Conservation (phyloP, 257 asterid genomes). For the Ligustrum vulgare region DNA sequence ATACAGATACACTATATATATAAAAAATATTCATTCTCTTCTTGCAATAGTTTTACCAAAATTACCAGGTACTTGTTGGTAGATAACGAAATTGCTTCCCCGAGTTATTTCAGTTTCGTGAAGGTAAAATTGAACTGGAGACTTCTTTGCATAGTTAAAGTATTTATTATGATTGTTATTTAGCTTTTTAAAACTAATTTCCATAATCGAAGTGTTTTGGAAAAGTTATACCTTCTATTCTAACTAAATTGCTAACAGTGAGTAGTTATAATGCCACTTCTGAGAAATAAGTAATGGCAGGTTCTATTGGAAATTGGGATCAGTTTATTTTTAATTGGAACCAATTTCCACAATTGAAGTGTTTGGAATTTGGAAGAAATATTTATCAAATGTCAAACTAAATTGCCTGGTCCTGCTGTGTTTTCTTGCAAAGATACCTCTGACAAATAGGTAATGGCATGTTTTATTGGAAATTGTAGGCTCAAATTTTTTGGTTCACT, state of each 20-base stretch:
- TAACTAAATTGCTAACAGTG: not conserved
- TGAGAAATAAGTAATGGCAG: conserved; percentile 9
- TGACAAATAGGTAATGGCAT: conserved; percentile 12
- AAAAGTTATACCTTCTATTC: not conserved
- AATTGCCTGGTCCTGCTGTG: not conserved
- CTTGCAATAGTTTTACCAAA: not conserved
- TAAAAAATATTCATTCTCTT: not conserved
- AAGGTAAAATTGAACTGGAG: not conserved
- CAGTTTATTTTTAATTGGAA: not conserved
- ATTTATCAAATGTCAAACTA: not conserved
- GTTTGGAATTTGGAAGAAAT: not conserved
- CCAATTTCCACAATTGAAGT: not conserved
- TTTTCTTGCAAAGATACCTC: not conserved
- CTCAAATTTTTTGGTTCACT: conserved; percentile 16
- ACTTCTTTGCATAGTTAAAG: not conserved
- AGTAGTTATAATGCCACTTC: not conserved
- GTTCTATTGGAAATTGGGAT: conserved; percentile 20
- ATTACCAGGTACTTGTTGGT: not conserved
- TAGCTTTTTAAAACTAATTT: not conserved
- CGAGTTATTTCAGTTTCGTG: not conserved
- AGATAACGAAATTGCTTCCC: not conserved
- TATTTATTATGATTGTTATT: not conserved
- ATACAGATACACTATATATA: too few relatives aligned
- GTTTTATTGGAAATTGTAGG: conserved; percentile 21
- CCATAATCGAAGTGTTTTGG: not conserved